Percentiles rank a stretch among this genome's conserved stretches.
These are phyloP conservation scores for Fusarium austroafricanum DNA, from an alignment of 2,329 filamentous ascomycete species.

Conservation along the genomic window DNA sequence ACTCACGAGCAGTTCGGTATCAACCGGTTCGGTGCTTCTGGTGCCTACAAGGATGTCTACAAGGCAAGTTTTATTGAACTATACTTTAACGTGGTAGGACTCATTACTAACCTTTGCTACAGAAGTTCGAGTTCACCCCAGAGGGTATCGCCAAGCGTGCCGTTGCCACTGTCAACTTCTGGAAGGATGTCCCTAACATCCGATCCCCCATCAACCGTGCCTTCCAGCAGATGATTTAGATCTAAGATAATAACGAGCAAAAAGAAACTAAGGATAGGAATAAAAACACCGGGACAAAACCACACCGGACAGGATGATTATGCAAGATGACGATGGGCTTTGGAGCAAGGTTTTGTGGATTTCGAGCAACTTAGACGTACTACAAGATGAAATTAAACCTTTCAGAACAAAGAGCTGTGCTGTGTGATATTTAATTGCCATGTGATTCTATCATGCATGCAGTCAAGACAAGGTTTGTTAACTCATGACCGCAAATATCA, in stretches of 20 bases:
- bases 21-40: slow-evolving; percentile 98
- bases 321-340: slow-evolving; percentile 44
- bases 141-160: slow-evolving; percentile 97
- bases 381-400: slow-evolving; percentile 45
- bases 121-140: slow-evolving; percentile 99
- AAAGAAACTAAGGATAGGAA: slow-evolving; percentile 32
- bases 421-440: slow-evolving; percentile 9
- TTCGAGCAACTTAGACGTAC: slow-evolving; percentile 44
- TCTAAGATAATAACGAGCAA: slow-evolving; percentile 27
- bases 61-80: slow-evolving; percentile 67
- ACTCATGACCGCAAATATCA: slow-evolving; percentile 7
- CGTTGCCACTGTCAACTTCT: slow-evolving; percentile 92
- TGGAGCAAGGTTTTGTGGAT: slow-evolving; percentile 42
- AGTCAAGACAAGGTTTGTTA: slow-evolving; percentile 2
- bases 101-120: slow-evolving; percentile 53
- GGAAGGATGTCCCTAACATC: slow-evolving; percentile 90
- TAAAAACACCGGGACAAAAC: slow-evolving; percentile 20
- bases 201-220: slow-evolving; percentile 97
- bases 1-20: slow-evolving; percentile 99
- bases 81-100: neutral
- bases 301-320: slow-evolving; percentile 39
- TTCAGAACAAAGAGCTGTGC: slow-evolving; percentile 36
- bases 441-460: slow-evolving; percentile 22
- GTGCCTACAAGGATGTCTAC: slow-evolving; percentile 98
- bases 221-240: slow-evolving; percentile 95